Evolutionary conservation across 1,139 yeast genomes (phyloP).

Genomic region (Diutina siamensis): DNA sequence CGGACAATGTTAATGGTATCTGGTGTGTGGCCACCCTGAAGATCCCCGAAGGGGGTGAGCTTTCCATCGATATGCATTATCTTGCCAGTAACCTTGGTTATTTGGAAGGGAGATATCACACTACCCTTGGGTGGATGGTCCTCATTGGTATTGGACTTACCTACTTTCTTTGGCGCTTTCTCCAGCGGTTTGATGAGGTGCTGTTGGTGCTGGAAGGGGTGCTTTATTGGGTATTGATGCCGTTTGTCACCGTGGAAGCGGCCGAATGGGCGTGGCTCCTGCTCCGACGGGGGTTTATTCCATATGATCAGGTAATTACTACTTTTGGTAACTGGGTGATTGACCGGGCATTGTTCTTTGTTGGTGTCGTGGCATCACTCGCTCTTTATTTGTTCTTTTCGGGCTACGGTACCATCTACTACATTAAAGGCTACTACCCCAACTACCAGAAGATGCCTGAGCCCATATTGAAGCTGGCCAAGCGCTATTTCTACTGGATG

Average conservation of each 20-base stretch:
- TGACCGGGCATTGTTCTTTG: not conserved
- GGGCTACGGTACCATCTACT: slow-evolving; percentile 2
- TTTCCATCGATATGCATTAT: not conserved
- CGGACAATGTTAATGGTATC: not conserved
- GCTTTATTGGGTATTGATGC: not conserved
- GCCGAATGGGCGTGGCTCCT: not conserved
- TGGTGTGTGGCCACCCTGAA: not conserved
- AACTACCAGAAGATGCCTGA: not conserved
- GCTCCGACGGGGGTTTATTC: not conserved
- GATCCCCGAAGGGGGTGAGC: not conserved
- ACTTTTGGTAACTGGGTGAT: not conserved
- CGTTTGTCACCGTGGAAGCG: not conserved
- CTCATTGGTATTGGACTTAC: not conserved
- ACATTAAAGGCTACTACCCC: not conserved
- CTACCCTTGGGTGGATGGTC: not conserved
- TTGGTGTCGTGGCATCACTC: not conserved
- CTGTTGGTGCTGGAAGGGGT: slow-evolving; percentile 3
- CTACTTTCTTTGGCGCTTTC: not conserved
- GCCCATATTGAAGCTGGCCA: not conserved
- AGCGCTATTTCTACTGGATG: not conserved
- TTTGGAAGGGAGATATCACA: not conserved
- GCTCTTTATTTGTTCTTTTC: not conserved
- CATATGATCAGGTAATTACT: not conserved
- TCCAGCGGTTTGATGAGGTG: not conserved
- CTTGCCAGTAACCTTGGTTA: not conserved